Percentiles rank a stretch among this genome's conserved stretches.
Conservation (phyloP, 176 grass and related monocot genomes). For the Eragrostis nindensis region DNA sequence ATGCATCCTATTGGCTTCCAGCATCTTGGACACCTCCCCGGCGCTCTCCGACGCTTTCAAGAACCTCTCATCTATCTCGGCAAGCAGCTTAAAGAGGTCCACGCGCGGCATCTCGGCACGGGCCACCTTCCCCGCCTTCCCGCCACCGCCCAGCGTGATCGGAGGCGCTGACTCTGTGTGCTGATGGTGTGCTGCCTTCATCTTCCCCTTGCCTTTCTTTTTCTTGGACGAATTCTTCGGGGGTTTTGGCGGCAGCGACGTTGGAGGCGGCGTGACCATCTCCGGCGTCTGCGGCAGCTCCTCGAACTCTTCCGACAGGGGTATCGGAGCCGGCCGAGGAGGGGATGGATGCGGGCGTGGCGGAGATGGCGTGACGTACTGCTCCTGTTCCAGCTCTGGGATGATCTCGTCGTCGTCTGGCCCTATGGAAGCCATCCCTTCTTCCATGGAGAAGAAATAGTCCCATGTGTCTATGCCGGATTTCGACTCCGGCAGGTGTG, state of each 20-base stretch:
- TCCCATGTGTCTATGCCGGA: conserved; percentile 66
- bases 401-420: conserved; percentile 63
- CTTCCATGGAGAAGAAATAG: conserved; percentile 87
- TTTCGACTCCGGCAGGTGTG: conserved; percentile 48
- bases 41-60: conserved; percentile 85
- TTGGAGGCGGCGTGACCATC: conserved; percentile 45
- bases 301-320: conserved; percentile 26
- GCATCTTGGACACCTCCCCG: conserved; percentile 75
- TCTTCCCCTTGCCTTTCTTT: conserved; percentile 54
- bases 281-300: conserved; percentile 72
- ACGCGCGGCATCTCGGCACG: conserved; percentile 45
- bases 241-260: conserved; percentile 52
- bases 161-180: conserved; percentile 72
- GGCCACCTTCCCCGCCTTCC: conserved; percentile 61
- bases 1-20: conserved; percentile 97
- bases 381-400: conserved; percentile 46
- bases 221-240: conserved; percentile 52
- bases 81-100: conserved; percentile 64
- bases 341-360: conserved; percentile 56
- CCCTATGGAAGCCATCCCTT: conserved; percentile 67
- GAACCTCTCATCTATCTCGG: conserved; percentile 81
- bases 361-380: conserved; percentile 47
- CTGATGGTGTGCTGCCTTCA: conserved; percentile 69
- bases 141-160: conserved; percentile 46
- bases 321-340: conserved; percentile 9